Evolutionary conservation across 1,284 basidiomycete species (phyloP), one percentile per base, ranked within the genome.

Genomic region (Fistulina hepatica): DNA sequence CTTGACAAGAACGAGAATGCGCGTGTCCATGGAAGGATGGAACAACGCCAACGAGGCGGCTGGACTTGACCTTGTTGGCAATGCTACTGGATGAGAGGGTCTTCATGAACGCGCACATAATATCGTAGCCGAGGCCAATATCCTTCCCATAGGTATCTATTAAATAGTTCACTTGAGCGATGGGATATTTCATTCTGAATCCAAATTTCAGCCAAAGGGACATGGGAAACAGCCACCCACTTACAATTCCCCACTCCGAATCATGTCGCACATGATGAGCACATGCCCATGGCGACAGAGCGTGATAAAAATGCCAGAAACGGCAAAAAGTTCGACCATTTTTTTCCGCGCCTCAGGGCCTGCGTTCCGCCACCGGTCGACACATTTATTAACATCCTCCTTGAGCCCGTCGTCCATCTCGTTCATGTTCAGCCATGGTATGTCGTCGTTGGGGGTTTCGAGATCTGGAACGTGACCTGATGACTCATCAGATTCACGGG

Each of bases 181-280:
- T 44, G 0, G 53, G 50, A 34, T 60, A 59, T 39, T 63, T 62
- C n/a, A 58, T 59, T 4, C 60, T 63, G n/a, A n/a, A n/a, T n/a
- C 54, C 52, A n/a, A 38, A 38, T 10, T 53, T 39, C 5, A 53
- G 37, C 0, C 50, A 52, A 44, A 59, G 54, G 0, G 50, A 43
- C 24, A 23, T 13, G 21, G 19, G 21, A 33, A 15, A 12, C n/a
- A n/a, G n/a, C n/a, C n/a, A n/a, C 30, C 17, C 13, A 52, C 51
- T 37, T 32, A 58, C 55, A 54, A 40, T 39, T 56, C 53, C 0
- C 54, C 49, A 33, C 55, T 58, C n/a, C 33, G 25, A 8, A 55
- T 44, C 52, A 57, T 57, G 26, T 57, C 53, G 6, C 41, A 48
- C 8, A 50, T 36, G 1, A 52, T 22, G 2, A 54, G 19, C 1